Conservation (phyloP, 2,329 filamentous ascomycete species). For the Chaetomiaceae sp. region DNA sequence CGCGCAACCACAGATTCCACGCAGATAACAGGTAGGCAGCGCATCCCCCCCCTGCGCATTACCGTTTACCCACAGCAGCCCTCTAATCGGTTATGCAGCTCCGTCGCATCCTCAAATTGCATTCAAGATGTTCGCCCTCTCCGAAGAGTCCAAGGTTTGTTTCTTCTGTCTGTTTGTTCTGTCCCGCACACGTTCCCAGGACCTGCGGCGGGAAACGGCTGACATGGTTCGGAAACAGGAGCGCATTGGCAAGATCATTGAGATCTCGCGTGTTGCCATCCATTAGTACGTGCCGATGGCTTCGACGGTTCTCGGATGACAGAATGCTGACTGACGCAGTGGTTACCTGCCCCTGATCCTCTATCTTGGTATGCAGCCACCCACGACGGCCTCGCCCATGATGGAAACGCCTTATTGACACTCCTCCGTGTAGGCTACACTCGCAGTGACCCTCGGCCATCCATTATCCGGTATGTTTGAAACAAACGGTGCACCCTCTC, state of each 20-base stretch:
- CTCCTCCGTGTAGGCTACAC: constrained; percentile 66
- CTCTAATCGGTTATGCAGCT: background rate
- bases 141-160: constrained; percentile 96
- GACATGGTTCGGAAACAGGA: constrained; percentile 54
- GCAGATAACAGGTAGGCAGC: constrained; percentile 1
- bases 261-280: constrained; percentile 86
- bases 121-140: constrained; percentile 58
- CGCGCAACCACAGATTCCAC: background rate
- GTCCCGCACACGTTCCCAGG: too few species aligned
- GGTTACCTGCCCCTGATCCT: constrained; percentile 95
- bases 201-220: constrained; percentile 11
- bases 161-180: too few species aligned
- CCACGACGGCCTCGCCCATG: background rate
- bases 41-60: too few species aligned
- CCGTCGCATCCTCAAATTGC: background rate
- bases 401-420: constrained; percentile 3
- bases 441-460: constrained; percentile 84
- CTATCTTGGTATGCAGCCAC: constrained; percentile 74
- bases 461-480: constrained; percentile 54
- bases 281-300: constrained; percentile 69
- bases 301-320: too few species aligned
- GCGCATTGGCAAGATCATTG: constrained; percentile 95
- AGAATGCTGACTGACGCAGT: constrained; percentile 48
- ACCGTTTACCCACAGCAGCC: background rate
- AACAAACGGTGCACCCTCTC: constrained; percentile 13